Conservation (phyloP, 495 filamentous ascomycete genomes). For the Neurospora sp. region DNA sequence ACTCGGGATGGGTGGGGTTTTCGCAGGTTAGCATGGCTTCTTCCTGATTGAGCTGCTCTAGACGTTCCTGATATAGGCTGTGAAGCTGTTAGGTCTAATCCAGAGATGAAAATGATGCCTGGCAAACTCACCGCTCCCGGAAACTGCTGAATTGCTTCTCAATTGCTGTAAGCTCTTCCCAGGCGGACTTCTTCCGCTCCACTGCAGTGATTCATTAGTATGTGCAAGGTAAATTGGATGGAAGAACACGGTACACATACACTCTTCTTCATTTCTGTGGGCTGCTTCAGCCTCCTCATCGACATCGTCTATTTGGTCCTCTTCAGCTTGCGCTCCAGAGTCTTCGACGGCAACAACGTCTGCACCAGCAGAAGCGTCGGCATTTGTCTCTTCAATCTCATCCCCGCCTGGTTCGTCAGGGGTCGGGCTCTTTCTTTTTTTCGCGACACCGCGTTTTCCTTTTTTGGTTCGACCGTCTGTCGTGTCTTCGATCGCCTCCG, state of each 20-base stretch:
- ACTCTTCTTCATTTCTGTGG: slow-evolving; percentile 61
- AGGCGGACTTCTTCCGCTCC: slow-evolving; percentile 66
- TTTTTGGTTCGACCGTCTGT: slow-evolving; percentile 22
- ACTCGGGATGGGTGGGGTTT: slow-evolving; percentile 78
- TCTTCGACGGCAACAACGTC: slow-evolving; percentile 23
- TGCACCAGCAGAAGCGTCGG: slow-evolving; percentile 18
- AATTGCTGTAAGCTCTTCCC: slow-evolving; percentile 66
- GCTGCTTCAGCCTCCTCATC: slow-evolving; percentile 45
- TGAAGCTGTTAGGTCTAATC: slow-evolving; percentile 9
- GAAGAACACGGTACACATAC: slow-evolving; percentile 40
- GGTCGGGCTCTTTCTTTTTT: slow-evolving; percentile 30
- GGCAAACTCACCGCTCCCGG: slow-evolving; percentile 62
- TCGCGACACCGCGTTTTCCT: slow-evolving; percentile 28
- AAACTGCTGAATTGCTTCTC: slow-evolving; percentile 79
- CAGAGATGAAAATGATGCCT: not conserved
- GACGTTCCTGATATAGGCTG: slow-evolving; percentile 79
- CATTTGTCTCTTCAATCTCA: slow-evolving; percentile 22
- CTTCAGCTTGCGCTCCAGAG: slow-evolving; percentile 32
- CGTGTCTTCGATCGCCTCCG: slow-evolving; percentile 21
- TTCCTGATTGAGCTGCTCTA: slow-evolving; percentile 73
- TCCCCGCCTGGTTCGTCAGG: slow-evolving; percentile 17
- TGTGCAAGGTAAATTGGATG: not conserved
- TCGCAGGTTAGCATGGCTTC: slow-evolving; percentile 69
- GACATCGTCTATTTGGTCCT: slow-evolving; percentile 38
- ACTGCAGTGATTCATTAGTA: slow-evolving; percentile 47